Percentiles rank a stretch among this genome's conserved stretches.
These are phyloP conservation scores for Aspergillus chevalieri DNA, from an alignment of 2,329 filamentous ascomycete species.

Conservation along the genomic window DNA sequence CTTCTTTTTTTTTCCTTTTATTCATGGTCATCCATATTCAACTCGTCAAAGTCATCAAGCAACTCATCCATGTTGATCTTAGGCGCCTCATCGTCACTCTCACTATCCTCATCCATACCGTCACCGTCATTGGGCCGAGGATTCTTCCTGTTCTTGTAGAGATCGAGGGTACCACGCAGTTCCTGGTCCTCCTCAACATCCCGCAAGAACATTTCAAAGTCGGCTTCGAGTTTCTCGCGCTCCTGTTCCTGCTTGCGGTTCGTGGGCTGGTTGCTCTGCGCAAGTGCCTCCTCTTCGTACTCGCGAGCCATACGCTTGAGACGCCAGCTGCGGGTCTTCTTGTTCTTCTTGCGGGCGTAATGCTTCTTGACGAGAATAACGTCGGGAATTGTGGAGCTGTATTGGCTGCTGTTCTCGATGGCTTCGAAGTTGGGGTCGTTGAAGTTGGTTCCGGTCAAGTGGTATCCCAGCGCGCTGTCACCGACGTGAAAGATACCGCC, in stretches of 20 bases:
- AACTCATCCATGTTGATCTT: conserved; percentile 73
- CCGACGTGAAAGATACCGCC: conserved; percentile 79
- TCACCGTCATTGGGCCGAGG: conserved; percentile 39
- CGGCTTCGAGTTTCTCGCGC: conserved; percentile 78
- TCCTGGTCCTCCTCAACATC: conserved; percentile 96
- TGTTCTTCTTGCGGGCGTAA: conserved; percentile 80
- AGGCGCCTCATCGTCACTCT: conserved; percentile 60
- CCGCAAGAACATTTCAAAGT: conserved; percentile 95
- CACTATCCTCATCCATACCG: conserved; percentile 53
- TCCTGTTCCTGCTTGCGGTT: conserved; percentile 55
- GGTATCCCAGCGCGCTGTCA: conserved; percentile 92
- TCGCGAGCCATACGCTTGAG: conserved; percentile 90
- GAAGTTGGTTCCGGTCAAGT: conserved; percentile 82
- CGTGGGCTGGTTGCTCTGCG: conserved; percentile 31
- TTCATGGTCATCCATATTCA: conserved; percentile 58
- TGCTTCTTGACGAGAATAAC: conserved; percentile 96
- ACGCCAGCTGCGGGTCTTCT: conserved; percentile 80
- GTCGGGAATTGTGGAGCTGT: conserved; percentile 75
- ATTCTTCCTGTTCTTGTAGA: conserved; percentile 67
- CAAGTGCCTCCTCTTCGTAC: conserved; percentile 59
- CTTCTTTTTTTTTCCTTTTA: conserved; percentile 1
- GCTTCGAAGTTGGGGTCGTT: conserved; percentile 83
- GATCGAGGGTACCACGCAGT: conserved; percentile 70
- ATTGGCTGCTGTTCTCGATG: conserved; percentile 69
- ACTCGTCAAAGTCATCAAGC: conserved; percentile 87